Conservation (phyloP, 192 early-diverging fungal genomes). For the Coemansia sp. region DNA sequence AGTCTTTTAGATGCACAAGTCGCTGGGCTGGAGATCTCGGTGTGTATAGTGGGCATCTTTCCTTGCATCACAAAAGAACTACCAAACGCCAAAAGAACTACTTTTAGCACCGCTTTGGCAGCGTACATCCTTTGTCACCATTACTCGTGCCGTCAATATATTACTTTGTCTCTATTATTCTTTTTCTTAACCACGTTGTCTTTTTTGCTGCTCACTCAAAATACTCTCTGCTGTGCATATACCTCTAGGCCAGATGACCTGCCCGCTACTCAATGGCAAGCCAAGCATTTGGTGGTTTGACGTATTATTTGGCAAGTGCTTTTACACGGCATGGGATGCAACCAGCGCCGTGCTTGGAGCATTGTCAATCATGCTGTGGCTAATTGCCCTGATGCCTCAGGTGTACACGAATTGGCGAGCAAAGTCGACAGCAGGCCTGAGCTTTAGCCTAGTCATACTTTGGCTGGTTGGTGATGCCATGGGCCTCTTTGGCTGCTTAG, state of each 20-base stretch:
- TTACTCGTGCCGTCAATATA: not conserved
- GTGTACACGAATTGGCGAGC: conserved; percentile 31
- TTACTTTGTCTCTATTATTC: not conserved
- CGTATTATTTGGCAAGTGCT: conserved; percentile 10
- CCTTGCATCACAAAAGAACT: not conserved
- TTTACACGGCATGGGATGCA: conserved; percentile 22
- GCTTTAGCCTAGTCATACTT: conserved; percentile 13
- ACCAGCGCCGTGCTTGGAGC: conserved; percentile 10
- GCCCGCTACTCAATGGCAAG: conserved; percentile 15
- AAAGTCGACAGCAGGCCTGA: conserved; percentile 24
- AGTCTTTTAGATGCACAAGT: not conserved
- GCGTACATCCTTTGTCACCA: not conserved
- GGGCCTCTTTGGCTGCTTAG: conserved; percentile 67
- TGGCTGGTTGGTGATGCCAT: conserved; percentile 63
- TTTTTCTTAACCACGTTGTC: not conserved
- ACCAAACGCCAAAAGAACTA: not conserved
- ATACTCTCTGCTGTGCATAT: conserved; percentile 1
- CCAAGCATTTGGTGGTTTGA: conserved; percentile 23
- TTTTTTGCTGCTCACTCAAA: not conserved
- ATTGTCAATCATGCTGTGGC: conserved; percentile 25
- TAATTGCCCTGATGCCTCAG: conserved; percentile 30
- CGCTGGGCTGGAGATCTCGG: not conserved
- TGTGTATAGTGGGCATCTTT: not conserved
- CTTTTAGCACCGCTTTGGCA: not conserved
- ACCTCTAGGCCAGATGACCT: conserved; percentile 3